phyloP scores from a whole-genome alignment of 2,329 filamentous ascomycete species.

The Graphiopsis chlorocephala region DNA sequence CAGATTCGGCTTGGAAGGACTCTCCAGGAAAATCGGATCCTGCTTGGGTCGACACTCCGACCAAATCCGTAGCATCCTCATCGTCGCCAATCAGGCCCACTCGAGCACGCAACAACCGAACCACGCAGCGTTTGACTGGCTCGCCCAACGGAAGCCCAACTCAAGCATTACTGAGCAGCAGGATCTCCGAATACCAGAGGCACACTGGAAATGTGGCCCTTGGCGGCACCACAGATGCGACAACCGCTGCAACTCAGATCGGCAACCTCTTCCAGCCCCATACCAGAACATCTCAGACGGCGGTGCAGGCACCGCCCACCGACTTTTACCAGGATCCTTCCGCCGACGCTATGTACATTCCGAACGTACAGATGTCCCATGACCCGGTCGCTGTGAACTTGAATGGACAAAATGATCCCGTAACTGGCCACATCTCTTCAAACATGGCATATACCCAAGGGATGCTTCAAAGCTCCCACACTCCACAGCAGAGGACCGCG shows the following conservation, averaged over 20 bases:
- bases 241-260: not conserved
- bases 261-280: not conserved
- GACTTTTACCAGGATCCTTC: not conserved
- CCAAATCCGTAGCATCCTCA: not conserved
- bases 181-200: not conserved
- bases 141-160: not conserved
- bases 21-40: slow-evolving; percentile 16
- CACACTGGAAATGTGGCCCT: not conserved
- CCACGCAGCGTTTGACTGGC: not conserved
- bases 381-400: not conserved
- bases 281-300: not conserved
- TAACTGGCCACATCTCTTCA: not conserved
- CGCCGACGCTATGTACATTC: too few relatives aligned
- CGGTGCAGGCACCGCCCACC: not conserved
- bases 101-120: not conserved
- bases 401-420: not conserved
- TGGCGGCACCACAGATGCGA: not conserved
- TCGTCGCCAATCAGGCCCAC: not conserved
- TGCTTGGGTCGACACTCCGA: not conserved
- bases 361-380: not conserved
- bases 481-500: not conserved
- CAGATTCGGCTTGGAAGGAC: slow-evolving; percentile 16
- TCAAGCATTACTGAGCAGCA: not conserved
- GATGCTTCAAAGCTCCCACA: not conserved
- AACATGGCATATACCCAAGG: not conserved